Conservation (phyloP, 352 stramenopile species). For the Pythium aphanidermatum region DNA sequence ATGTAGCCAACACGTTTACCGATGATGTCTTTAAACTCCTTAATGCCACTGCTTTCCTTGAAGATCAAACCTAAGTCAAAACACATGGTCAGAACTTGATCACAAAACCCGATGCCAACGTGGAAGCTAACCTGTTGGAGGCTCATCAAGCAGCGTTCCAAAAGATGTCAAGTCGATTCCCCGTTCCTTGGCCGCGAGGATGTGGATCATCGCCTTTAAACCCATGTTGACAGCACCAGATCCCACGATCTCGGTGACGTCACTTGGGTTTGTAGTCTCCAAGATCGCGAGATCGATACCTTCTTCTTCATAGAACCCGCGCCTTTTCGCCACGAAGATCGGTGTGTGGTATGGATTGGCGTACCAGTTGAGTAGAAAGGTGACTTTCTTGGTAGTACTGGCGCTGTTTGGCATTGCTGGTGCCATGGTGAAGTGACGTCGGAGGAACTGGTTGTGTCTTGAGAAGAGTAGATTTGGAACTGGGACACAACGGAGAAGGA, state of each 20-base stretch:
- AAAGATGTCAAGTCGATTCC: slow-evolving; percentile 44
- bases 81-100: not conserved
- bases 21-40: slow-evolving; percentile 46
- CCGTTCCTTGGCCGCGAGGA: slow-evolving; percentile 40
- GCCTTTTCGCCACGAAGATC: slow-evolving; percentile 48
- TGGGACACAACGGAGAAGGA: no score
- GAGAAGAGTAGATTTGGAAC: no score
- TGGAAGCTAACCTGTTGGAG: slow-evolving; percentile 18
- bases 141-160: slow-evolving; percentile 38
- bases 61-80: slow-evolving; percentile 34
- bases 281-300: slow-evolving; percentile 43
- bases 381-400: slow-evolving; percentile 37
- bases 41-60: slow-evolving; percentile 45
- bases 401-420: slow-evolving; percentile 17
- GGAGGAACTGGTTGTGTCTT: no score
- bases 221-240: slow-evolving; percentile 41
- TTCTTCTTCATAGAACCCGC: slow-evolving; percentile 45
- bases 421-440: slow-evolving; percentile 34
- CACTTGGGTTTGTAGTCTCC: slow-evolving; percentile 43
- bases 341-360: slow-evolving; percentile 48
- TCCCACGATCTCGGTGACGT: slow-evolving; percentile 47
- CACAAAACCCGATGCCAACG: not conserved
- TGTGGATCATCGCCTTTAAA: slow-evolving; percentile 50
- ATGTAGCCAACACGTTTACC: slow-evolving; percentile 50
- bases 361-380: slow-evolving; percentile 50